Evolutionary conservation across 2,329 filamentous ascomycete species (phyloP), one percentile per base, ranked within the genome.

Genomic region (Fusarium sp.): DNA sequence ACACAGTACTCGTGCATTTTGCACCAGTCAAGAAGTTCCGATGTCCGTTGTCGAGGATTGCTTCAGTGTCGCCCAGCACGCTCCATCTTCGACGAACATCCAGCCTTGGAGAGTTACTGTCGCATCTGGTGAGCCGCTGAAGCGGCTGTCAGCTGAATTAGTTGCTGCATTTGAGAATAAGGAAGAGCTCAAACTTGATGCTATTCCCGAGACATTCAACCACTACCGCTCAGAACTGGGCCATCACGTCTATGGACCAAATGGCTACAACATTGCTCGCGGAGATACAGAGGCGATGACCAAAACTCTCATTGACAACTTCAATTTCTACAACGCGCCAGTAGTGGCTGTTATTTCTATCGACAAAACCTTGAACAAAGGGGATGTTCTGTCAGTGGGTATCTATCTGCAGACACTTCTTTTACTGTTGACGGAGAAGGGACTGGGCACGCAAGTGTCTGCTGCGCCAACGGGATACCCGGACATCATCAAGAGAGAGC

Each of bases 361-460:
- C 7, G 63, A 72, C 4, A 73, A 65, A 26, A 39, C 48, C 0
- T 35, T 76, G 0, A 60, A 56, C 22, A 62, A 51, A 1, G 44
- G 52, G 2, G 73, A 75, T n/a, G 15, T 64, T 13, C 22, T 76
- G 2, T 73, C 72, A 3, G 73, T 73, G 3, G 72, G 72, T 1
- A 70, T 75, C 1, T 75, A 70, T 18, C 33, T 75, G 12, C 72
- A 75, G 44, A 69, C 70, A 3, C 35, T 74, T 26, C 65, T 77
- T 47, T 54, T 74, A 17, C 26, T 69, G 14, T 48, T 73, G 17
- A 68, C 69, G 0, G 71, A 76, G n/a, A 62, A 57, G 22, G 70
- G 56, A 6, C 5, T 73, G n/a, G 65, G 69, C 5, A 73, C 70
- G 2, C 65, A 73, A 6, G 59, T 72, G 1, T 72, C 69, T 1